These are phyloP conservation scores for Kwoniella sp. DNA, from an alignment of 768 basidiomycete genomes.

Conservation along the genomic window DNA sequence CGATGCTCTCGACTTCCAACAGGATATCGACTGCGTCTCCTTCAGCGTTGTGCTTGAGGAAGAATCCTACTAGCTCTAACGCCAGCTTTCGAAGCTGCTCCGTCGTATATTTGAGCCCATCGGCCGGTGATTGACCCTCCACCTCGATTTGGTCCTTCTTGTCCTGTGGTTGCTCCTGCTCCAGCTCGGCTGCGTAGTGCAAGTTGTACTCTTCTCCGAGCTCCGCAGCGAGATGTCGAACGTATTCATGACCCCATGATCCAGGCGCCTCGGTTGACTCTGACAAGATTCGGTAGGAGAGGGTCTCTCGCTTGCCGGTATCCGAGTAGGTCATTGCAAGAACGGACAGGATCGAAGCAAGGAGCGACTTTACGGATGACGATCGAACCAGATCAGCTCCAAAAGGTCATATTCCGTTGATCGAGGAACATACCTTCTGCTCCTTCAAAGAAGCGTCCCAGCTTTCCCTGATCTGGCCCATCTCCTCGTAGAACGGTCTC, in stretches of 20 bases:
- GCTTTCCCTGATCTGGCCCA: conserved; percentile 74
- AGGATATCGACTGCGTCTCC: conserved; percentile 95
- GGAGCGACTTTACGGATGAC: conserved; percentile 62
- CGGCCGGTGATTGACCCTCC: conserved; percentile 4
- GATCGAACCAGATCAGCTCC: background rate
- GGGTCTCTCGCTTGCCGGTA: conserved; percentile 90
- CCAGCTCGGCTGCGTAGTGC: conserved; percentile 4
- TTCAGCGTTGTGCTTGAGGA: conserved; percentile 90
- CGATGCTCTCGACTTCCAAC: conserved; percentile 86
- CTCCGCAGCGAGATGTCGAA: conserved; percentile 92
- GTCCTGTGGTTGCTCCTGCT: conserved; percentile 9
- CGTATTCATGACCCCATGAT: conserved; percentile 99
- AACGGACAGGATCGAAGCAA: conserved; percentile 94
- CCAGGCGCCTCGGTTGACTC: conserved; percentile 69
- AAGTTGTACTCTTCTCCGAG: conserved; percentile 79
- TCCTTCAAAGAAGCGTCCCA: conserved; percentile 64
- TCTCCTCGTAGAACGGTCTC: conserved; percentile 80
- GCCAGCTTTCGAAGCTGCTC: conserved; percentile 74
- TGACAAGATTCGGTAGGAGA: conserved; percentile 83
- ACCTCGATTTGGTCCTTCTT: conserved; percentile 17
- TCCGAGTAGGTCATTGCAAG: conserved; percentile 99
- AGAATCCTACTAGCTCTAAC: conserved; percentile 78
- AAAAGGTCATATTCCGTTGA: no score
- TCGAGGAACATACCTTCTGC: conserved; percentile 38
- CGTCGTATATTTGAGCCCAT: conserved; percentile 25